phyloP scores from a whole-genome alignment of 2,329 filamentous ascomycete genomes.

The Botryotinia globosa region DNA sequence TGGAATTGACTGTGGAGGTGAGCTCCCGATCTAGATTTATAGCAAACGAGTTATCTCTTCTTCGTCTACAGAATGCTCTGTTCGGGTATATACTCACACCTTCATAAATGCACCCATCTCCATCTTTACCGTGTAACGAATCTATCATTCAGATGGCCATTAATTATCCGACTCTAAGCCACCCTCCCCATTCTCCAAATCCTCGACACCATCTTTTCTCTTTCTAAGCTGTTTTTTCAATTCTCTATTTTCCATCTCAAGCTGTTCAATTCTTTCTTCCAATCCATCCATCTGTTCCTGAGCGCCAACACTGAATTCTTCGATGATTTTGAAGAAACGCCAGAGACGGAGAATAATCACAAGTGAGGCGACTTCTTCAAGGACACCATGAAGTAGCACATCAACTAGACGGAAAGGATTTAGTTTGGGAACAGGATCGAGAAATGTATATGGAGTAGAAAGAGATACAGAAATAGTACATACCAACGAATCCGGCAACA shows the following conservation, averaged over 20 bases:
- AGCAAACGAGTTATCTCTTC: neutral
- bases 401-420: conserved; percentile 57
- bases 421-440: neutral
- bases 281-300: conserved; percentile 60
- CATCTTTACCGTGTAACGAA: neutral
- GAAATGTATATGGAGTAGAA: neutral
- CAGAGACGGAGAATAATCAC: conserved; percentile 65
- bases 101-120: neutral
- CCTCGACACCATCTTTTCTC: conserved; percentile 27
- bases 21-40: neutral
- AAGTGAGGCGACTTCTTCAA: conserved; percentile 64
- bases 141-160: neutral
- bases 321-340: conserved; percentile 68
- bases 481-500: conserved; percentile 53
- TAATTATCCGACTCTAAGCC: neutral
- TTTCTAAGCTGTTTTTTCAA: conserved; percentile 48
- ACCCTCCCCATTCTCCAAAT: conserved; percentile 16
- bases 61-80: neutral
- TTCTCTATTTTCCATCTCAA: conserved; percentile 48
- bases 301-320: conserved; percentile 63
- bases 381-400: conserved; percentile 55
- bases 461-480: neutral
- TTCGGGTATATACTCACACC: neutral
- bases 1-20: neutral
- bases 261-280: conserved; percentile 49